A percentile compares a stretch with the other conserved stretches of the same genome.
These are phyloP conservation scores for Otatea glauca DNA, from an alignment of 176 grass and related monocot species.

Conservation along the genomic window DNA sequence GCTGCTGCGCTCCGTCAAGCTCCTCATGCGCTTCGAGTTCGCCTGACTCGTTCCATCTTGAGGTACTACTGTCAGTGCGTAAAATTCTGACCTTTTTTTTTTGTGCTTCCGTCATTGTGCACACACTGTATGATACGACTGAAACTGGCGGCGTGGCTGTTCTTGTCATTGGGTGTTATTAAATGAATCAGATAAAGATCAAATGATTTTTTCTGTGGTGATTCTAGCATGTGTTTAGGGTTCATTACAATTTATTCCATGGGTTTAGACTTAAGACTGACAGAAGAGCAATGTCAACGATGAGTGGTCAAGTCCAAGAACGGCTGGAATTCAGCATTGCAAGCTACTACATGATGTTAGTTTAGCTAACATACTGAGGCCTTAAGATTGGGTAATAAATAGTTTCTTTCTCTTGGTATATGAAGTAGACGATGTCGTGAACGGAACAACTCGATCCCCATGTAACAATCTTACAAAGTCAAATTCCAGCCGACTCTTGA, in stretches of 20 bases:
- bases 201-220: background rate
- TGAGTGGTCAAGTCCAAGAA: background rate
- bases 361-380: background rate
- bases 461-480: background rate
- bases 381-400: background rate
- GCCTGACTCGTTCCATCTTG: background rate
- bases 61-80: background rate
- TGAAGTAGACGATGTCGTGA: background rate
- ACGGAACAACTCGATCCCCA: background rate
- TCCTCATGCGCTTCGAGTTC: constrained; percentile 78
- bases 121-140: background rate
- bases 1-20: constrained; percentile 62
- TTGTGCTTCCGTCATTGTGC: background rate
- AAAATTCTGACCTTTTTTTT: background rate
- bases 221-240: background rate
- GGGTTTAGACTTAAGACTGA: background rate
- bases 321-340: background rate
- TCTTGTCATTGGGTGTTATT: background rate
- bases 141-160: background rate
- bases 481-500: constrained; percentile 15
- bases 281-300: background rate
- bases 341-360: background rate
- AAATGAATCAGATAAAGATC: constrained; percentile 5
- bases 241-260: background rate
- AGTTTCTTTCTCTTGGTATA: background rate